phyloP scores from a whole-genome alignment of 2,329 filamentous ascomycete genomes.

The Monilinia aucupariae region DNA sequence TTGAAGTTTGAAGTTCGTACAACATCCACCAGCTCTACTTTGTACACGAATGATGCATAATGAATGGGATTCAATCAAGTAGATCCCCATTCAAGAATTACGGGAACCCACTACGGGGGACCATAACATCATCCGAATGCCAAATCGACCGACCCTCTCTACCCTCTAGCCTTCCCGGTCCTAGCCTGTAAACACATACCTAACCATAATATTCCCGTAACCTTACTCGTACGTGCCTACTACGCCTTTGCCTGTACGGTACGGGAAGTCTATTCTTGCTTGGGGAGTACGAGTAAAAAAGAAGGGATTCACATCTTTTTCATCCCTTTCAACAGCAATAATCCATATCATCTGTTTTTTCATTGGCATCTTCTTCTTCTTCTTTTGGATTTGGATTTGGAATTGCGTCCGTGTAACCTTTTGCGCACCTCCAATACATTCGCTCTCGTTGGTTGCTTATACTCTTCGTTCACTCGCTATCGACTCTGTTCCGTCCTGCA shows the following conservation, averaged over 20 bases:
- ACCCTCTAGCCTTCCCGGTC: background rate
- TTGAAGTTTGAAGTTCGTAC: no score
- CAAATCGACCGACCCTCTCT: no score
- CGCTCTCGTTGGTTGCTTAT: slow-evolving; percentile 3
- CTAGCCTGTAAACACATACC: background rate
- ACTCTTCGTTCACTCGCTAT: background rate
- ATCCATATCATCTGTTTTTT: background rate
- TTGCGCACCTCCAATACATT: slow-evolving; percentile 4
- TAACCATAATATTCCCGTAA: background rate
- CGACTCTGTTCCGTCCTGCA: background rate
- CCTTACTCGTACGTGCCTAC: background rate
- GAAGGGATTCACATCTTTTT: slow-evolving; percentile 10
- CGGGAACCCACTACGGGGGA: no score
- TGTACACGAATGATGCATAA: background rate
- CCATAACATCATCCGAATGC: background rate
- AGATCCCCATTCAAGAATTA: background rate
- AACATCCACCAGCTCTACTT: no score
- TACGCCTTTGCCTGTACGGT: background rate
- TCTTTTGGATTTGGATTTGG: no score
- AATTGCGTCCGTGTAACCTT: no score
- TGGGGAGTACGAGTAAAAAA: no score
- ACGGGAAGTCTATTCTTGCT: no score
- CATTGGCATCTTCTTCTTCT: background rate
- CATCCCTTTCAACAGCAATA: background rate
- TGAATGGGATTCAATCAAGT: background rate